Base-by-base conservation (phyloP, 2,329 filamentous ascomycete species). In the Fusarium sp. region DNA sequence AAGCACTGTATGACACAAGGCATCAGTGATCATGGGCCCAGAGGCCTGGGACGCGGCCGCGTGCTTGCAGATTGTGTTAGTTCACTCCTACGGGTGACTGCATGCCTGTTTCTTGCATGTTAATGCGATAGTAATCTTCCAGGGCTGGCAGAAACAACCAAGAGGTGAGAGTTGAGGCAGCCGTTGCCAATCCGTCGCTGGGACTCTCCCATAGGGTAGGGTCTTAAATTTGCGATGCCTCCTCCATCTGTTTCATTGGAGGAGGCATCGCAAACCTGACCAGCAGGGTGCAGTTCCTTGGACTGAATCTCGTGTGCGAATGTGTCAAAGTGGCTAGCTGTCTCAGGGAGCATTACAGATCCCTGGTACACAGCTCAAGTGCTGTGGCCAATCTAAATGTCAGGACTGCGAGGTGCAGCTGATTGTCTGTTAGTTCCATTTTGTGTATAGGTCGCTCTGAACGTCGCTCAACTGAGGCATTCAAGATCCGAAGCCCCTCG, bases 21-120 rank as follows among this genome's bases (percentile, higher is more conserved):
- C 39, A 67, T 54, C 48, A 44, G 54, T 51, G 49, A 66, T 58
- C 50, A 64, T 56, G 54, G 61, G 62, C 73, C 73, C 73, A 51
- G 57, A 63, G 70, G 65, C 64, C 60, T 74, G 73, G 73, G 65
- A 75, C 70, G 70, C 62, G 56, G 58, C 62, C 58, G 59, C 69
- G 61, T 72, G 60, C 67, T 66, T 71, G 65, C 58, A 75, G 56
- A 64, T 68, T 63, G 62, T 62, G 56, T 71, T 41, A 49, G 51
- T 30, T 45, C 55, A 49, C 23, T 37, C 42, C 45, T 51, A 41
- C 56, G 64, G 67, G 39, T 57, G 58, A 58, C 58, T 74, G 60
- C 72, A 67, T 70, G 19, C 31, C 61, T 64, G 53, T 44, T 59
- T 56, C 53, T 55, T 50, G 55, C 66, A 55, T 58, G 41, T 54